Conservation (phyloP, 2,329 filamentous ascomycete genomes). For the Stachybotrys elegans region DNA sequence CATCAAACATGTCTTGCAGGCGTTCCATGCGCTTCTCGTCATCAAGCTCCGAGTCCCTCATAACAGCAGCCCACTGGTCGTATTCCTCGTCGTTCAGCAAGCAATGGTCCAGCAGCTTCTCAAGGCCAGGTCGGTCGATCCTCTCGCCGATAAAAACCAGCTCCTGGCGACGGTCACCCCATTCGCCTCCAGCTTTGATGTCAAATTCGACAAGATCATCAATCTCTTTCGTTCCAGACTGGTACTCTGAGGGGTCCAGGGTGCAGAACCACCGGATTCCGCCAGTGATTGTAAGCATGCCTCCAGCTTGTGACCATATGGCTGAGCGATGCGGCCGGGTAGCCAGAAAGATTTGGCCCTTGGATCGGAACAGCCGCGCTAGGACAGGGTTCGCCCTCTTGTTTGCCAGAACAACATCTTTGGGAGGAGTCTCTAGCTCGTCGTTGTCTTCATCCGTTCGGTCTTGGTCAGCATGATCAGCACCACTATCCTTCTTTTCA, state of each 20-base stretch:
- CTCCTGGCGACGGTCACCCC: conserved; percentile 68
- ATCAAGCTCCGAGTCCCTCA: conserved; percentile 33
- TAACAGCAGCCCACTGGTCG: conserved; percentile 45
- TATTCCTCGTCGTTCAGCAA: conserved; percentile 58
- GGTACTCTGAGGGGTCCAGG: conserved; percentile 45
- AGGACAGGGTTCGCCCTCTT: conserved; percentile 51
- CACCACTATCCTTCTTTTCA: conserved; percentile 19
- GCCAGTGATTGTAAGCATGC: conserved; percentile 56
- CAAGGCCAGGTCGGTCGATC: conserved; percentile 48
- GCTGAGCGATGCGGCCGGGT: conserved; percentile 50
- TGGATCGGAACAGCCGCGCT: conserved; percentile 54
- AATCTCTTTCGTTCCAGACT: conserved; percentile 40
- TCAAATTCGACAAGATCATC: conserved; percentile 45
- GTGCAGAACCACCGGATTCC: conserved; percentile 57
- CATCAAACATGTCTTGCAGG: conserved; percentile 49
- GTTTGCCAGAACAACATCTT: conserved; percentile 44
- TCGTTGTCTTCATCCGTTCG: conserved; percentile 15
- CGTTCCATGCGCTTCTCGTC: conserved; percentile 37
- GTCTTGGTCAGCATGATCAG: conserved; percentile 14
- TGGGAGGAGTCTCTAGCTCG: conserved; percentile 27
- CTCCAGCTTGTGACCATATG: conserved; percentile 60
- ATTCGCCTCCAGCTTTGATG: conserved; percentile 50
- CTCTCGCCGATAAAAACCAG: conserved; percentile 69
- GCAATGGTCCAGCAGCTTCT: conserved; percentile 51
- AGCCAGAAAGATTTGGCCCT: conserved; percentile 57